Percentiles rank a stretch among this genome's conserved stretches.
These are phyloP conservation scores for Fusarium lateritium DNA, from an alignment of 2,329 filamentous ascomycete genomes.

Conservation along the genomic window DNA sequence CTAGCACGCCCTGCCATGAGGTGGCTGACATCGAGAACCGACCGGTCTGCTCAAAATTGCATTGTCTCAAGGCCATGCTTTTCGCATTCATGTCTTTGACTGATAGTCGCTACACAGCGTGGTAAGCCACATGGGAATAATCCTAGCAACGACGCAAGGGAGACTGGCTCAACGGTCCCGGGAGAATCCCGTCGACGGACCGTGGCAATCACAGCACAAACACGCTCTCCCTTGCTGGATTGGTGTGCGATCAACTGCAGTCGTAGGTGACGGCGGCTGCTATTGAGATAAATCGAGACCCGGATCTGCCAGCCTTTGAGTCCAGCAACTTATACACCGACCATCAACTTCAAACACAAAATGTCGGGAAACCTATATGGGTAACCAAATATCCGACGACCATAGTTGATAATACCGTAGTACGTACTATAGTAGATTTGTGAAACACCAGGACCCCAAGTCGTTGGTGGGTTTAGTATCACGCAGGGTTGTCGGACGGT, in stretches of 20 bases:
- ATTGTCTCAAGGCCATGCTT: constrained; percentile 42
- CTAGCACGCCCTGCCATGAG: constrained; percentile 39
- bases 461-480: constrained; percentile 37
- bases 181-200: constrained; percentile 34
- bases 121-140: constrained; percentile 38
- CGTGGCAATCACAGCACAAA: constrained; percentile 30
- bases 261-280: constrained; percentile 7
- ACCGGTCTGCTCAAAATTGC: constrained; percentile 22
- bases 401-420: not conserved
- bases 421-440: constrained; percentile 8
- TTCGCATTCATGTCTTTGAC: constrained; percentile 13
- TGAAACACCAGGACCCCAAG: constrained; percentile 24
- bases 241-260: constrained; percentile 6
- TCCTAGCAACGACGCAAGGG: constrained; percentile 37
- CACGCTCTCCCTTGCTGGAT: constrained; percentile 29
- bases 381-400: constrained; percentile 7
- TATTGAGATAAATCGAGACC: constrained; percentile 2
- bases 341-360: constrained; percentile 14
- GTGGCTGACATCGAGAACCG: constrained; percentile 23
- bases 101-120: constrained; percentile 19
- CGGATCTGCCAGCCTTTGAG: constrained; percentile 14
- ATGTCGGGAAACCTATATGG: not conserved
- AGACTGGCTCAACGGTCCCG: constrained; percentile 32
- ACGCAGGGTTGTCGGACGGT: constrained; percentile 36
- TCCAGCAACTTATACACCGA: constrained; percentile 5